Evolutionary conservation across 2,329 filamentous ascomycete genomes (phyloP), one percentile per base, ranked within the genome.

Genomic region (Penicillium concentricum): DNA sequence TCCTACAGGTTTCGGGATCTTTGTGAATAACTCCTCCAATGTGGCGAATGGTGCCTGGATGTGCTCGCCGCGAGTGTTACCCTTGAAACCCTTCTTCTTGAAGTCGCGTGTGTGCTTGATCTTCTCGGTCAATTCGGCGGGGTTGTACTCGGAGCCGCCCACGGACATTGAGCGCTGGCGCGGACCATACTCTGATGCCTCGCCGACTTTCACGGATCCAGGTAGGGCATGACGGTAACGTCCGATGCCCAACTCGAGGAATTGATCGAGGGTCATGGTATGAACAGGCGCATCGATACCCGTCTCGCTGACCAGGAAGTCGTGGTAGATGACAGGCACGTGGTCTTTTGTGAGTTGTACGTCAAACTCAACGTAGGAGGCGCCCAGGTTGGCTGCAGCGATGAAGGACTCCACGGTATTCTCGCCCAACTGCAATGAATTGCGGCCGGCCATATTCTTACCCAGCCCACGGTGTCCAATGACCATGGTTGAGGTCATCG

Each of bases 291-390:
- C 94, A 70, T 99, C 94, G 52, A 97, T 94, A 10, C 95, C 94
- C 0, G 94, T 97, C 76, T 99, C 94, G 70, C 92, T 96, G 72
- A 99, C 94, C 15, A 97, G 81, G 69, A 99, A 99, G 74, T 99
- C 94, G 71, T 99, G 94, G 71, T 99, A 99, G 68, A 99, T 96
- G 62, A 99, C 93, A 0, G 94, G 94, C 1, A 99, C 92, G 67
- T 95, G 92, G 71, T 99, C 94, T 70, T 99, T 99, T n/a, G 94
- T 99, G 38, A 99, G 80, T 72, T 99, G 94, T 0, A 99, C 94
- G 71, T 99, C 94, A 68, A 85, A 85, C 66, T 88, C 86, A 35
- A 88, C 85, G 65, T 88, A 88, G 10, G 83, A 84, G 13, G 85
- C 94, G 9, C 94, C 94, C 50, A 99, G 76, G 64, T 97, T 97